Percentiles rank a stretch among this genome's conserved stretches.
Evolutionary conservation across 2,329 filamentous ascomycete species (phyloP).

Genomic region (Coniochaeta sp.): DNA sequence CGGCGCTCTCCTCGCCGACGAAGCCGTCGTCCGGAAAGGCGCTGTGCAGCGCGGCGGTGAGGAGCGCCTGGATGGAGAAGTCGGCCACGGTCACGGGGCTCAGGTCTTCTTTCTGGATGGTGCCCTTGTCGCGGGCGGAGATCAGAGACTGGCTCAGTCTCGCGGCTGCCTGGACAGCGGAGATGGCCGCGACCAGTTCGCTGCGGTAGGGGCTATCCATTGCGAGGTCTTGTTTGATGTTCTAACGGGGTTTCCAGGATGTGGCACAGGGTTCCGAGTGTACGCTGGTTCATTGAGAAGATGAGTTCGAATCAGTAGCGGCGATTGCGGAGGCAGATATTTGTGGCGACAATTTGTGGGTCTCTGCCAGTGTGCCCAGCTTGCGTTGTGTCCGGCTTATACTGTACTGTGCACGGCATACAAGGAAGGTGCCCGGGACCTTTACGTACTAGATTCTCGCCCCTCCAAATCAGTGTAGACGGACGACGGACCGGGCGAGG

Average conservation of each 20-base stretch:
- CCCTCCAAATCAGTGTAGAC: too few relatives aligned
- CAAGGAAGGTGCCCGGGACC: too few relatives aligned
- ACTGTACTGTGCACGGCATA: too few relatives aligned
- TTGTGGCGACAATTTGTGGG: neutral
- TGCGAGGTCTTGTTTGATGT: neutral
- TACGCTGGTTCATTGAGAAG: neutral
- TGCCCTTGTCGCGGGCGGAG: constrained; percentile 38
- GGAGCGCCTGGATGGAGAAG: constrained; percentile 50
- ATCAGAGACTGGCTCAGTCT: constrained; percentile 42
- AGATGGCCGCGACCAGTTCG: constrained; percentile 36
- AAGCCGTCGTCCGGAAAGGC: constrained; percentile 44
- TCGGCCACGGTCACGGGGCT: constrained; percentile 53
- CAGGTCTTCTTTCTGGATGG: constrained; percentile 45
- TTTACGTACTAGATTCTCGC: too few relatives aligned
- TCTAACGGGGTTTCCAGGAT: neutral
- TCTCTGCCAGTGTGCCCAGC: neutral
- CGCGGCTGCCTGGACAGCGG: constrained; percentile 36
- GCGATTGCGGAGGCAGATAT: neutral
- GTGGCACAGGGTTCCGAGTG: neutral
- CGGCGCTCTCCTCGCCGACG: constrained; percentile 49
- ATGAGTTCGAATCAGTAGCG: too few relatives aligned
- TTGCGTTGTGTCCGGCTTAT: too few relatives aligned
- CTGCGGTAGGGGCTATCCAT: constrained; percentile 35
- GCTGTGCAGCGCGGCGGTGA: constrained; percentile 40
- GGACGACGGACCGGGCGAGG: too few relatives aligned